Conservation (phyloP, 305 asterid genomes). For the Plantago coronopus region DNA sequence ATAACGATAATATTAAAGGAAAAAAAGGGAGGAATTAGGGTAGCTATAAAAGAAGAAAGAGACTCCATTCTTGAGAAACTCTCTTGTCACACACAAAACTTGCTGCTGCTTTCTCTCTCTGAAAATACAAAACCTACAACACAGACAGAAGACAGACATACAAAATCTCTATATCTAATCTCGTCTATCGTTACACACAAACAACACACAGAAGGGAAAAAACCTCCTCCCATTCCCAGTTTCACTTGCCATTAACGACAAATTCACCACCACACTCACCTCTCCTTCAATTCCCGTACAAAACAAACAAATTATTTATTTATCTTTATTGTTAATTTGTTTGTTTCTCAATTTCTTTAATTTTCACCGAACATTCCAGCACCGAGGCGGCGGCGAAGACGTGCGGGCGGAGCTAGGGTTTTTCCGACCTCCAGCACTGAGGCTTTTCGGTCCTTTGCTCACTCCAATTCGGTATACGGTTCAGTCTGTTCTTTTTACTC, state of each 20-base stretch:
- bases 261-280: too few relatives aligned
- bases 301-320: too few relatives aligned
- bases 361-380: slow-evolving; percentile 18
- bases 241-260: too few relatives aligned
- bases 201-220: too few relatives aligned
- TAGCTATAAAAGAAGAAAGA: background rate
- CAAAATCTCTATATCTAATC: slow-evolving; percentile 32
- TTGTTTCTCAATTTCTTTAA: background rate
- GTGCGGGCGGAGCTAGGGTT: slow-evolving; percentile 36
- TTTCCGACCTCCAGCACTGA: slow-evolving; percentile 15
- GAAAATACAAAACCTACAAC: background rate
- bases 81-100: background rate
- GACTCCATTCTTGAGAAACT: slow-evolving; percentile 23
- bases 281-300: slow-evolving; percentile 16
- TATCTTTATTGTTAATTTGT: too few relatives aligned
- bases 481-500: slow-evolving; percentile 23
- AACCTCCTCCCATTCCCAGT: slow-evolving; percentile 32
- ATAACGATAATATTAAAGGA: too few relatives aligned
- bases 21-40: background rate
- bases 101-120: too few relatives aligned
- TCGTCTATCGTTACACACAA: slow-evolving; percentile 17
- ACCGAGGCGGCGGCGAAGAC: too few relatives aligned
- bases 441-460: slow-evolving; percentile 23
- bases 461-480: slow-evolving; percentile 20
- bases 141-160: slow-evolving; percentile 22